phyloP scores from a whole-genome alignment of 495 filamentous ascomycete species.

The Daldinia grandis region DNA sequence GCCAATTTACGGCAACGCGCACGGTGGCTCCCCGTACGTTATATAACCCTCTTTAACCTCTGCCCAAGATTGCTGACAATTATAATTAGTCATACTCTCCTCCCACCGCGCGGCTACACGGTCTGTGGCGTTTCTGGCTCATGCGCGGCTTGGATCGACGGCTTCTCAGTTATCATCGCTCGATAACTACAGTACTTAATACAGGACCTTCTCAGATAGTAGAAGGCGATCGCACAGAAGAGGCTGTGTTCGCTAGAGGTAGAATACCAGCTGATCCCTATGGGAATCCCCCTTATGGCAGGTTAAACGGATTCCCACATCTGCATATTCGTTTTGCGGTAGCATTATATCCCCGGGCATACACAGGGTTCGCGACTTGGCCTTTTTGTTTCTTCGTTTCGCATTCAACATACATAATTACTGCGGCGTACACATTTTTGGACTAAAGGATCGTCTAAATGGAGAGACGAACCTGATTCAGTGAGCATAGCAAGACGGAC shows the following conservation, averaged over 20 bases:
- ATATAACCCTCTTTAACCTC: neutral
- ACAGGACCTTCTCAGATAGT: neutral
- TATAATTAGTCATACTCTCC: conserved; percentile 76
- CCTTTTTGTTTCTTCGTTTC: conserved; percentile 28
- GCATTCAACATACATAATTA: conserved; percentile 35
- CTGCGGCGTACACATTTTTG: conserved; percentile 4
- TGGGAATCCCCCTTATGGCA: neutral
- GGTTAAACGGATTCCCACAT: conserved; percentile 23
- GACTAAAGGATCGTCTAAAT: conserved; percentile 5
- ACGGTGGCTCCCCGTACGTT: conserved; percentile 82
- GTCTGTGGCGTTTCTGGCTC: conserved; percentile 89
- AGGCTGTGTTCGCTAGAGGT: conserved; percentile 4
- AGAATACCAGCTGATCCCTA: conserved; percentile 5
- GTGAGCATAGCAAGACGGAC: conserved; percentile 23
- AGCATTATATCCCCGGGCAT: conserved; percentile 33
- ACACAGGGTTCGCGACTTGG: conserved; percentile 26
- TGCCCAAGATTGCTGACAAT: conserved; percentile 27
- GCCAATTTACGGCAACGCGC: conserved; percentile 81
- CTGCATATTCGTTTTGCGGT: conserved; percentile 32
- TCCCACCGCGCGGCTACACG: conserved; percentile 88
- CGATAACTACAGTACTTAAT: conserved; percentile 54
- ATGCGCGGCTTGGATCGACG: conserved; percentile 83
- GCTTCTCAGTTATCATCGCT: conserved; percentile 86
- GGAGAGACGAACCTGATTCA: conserved; percentile 6
- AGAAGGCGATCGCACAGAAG: neutral